Evolutionary conservation across 768 basidiomycete genomes (phyloP), one percentile per base, ranked within the genome.

Genomic region (Royoungia palumana): DNA sequence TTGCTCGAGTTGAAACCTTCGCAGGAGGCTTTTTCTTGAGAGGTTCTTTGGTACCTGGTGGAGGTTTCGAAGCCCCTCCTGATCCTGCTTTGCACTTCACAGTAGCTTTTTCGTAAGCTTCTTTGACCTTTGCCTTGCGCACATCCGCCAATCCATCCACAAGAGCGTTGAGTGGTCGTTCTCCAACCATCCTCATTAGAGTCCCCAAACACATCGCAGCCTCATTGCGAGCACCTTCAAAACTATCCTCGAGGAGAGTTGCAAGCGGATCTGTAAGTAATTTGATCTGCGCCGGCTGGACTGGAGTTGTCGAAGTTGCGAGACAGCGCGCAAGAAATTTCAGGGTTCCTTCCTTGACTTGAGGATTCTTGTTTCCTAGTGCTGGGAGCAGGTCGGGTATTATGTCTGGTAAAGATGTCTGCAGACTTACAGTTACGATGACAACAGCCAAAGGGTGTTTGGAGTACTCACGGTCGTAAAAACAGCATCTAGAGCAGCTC

Each of bases 171-270:
- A 99, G 77, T 16, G 87, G 85, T 24, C 95, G 76, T 63, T 98
- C 95, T 19, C 96, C 96, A 11, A 98, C 80, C 79, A 98, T 94
- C 75, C 90, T 97, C 89, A 94, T 94, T 57, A 98, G 70, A 0
- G 83, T 85, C 16, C 95, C 96, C 28, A 99, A 74, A 58, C 85
- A 88, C 34, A 78, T 78, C 0, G 94, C 94, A n/a, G 94, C 90
- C 56, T 94, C 89, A 48, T 85, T 86, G 37, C 96, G 80, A 21
- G 94, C 91, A 25, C 88, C 88, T 63, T 91, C 95, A 53, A 82
- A 85, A 11, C 88, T 79, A 63, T 99, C 96, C 67, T 93, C 94
- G 12, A 97, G 76, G 8, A 94, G 75, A 6, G 71, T 59, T 6
- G 85, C 82, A 13, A 97, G 75, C 8, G 80, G 72, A 50, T 94